Evolutionary conservation across 2,329 filamentous ascomycete genomes (phyloP), one percentile per base, ranked within the genome.

Genomic region (Neofusicoccum parvum): DNA sequence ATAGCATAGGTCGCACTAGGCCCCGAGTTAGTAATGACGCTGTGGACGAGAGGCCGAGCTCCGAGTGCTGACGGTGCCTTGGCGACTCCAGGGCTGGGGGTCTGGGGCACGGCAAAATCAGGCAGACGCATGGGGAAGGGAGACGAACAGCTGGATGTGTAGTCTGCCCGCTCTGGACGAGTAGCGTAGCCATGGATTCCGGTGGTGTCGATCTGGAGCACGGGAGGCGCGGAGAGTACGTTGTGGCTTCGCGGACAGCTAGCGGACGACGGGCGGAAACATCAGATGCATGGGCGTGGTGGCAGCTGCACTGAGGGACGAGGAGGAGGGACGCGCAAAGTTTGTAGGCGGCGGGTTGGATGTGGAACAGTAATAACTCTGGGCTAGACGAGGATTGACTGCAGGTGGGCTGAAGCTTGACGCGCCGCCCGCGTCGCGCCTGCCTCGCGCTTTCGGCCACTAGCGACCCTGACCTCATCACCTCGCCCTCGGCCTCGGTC

Each of bases 1-100:
- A 15, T 65, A 65, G 51, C 62, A 65, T 14, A 65, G 36, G 20
- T 65, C 62, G 41, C 62, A 65, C 62, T 65, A 41, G 10, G 27
- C 1, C 10, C 3, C 15, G 34, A 12, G 39, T 58, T 14, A 58
- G 53, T 50, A 34, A 45, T 6, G 36, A 34, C n/a, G 32, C 14
- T 20, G 14, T 9, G 11, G 9, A 23, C 3, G 51, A 10, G 51
- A 39, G 15, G 5, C 51, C 51, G 51, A 39, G 36, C 17, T 23
- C 51, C 17, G 36, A n/a, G 14, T 20, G 23, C 5, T 10, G 34
- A 3, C 27, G 6, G 27, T 7, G 27, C 27, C 27, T 32, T 32
- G 5, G 27, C 27, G 27, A 5, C 5, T 32, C 23, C 23, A 23
- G 3, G 23, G 23, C 23, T 23, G 23, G 3, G 23, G 23, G 23